Conservation (phyloP, 2,329 filamentous ascomycete species). For the Colletotrichum horii region DNA sequence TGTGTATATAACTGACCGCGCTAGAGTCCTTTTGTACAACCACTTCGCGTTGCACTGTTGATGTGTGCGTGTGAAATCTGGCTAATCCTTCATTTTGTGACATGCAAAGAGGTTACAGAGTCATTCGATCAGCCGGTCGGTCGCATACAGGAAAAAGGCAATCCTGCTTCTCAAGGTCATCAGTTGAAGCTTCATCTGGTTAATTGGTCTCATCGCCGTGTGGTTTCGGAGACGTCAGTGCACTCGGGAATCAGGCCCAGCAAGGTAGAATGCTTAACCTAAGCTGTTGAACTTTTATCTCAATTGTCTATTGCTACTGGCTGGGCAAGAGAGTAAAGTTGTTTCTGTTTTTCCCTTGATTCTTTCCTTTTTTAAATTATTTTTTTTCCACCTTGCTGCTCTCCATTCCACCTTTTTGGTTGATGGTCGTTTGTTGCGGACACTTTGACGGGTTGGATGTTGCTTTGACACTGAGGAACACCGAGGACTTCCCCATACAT, state of each 20-base stretch:
- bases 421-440: not conserved
- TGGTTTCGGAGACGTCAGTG: not conserved
- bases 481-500: not conserved
- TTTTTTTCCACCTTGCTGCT: not conserved
- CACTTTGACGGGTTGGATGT: not conserved
- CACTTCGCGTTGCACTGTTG: not conserved
- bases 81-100: not conserved
- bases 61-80: not conserved
- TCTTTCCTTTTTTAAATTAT: not conserved
- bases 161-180: not conserved
- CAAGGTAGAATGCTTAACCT: not conserved
- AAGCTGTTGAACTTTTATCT: not conserved
- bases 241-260: not conserved
- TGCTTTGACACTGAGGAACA: not conserved
- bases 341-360: not conserved
- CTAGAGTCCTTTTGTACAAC: conserved; percentile 24
- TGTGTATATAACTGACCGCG: conserved; percentile 25
- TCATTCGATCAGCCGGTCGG: not conserved
- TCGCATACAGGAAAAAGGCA: not conserved
- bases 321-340: not conserved
- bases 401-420: not conserved
- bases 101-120: not conserved
- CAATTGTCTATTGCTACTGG: not conserved
- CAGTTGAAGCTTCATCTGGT: not conserved
- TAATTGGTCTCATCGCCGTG: not conserved